phyloP scores from a whole-genome alignment of 2,329 filamentous ascomycete genomes.

The Colletotrichum falcatum region DNA sequence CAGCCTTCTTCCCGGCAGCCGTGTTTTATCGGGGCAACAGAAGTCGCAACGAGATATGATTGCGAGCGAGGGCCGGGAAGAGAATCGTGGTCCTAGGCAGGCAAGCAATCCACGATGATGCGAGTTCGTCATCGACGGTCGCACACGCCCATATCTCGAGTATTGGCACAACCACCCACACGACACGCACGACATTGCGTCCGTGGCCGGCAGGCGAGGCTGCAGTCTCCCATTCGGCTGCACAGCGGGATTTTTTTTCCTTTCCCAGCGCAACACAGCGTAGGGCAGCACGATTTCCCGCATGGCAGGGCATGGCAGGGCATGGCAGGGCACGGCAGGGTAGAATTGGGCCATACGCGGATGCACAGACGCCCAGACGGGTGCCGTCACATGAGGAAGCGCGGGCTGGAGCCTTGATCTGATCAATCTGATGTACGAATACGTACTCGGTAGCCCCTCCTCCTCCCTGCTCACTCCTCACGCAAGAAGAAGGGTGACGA shows the following conservation, averaged over 20 bases:
- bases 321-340: not conserved
- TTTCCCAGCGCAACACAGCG: not conserved
- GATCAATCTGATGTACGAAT: no score
- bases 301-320: not conserved
- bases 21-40: slow-evolving; percentile 37
- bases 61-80: not conserved
- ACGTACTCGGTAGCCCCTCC: slow-evolving; percentile 4
- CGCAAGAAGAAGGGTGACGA: not conserved
- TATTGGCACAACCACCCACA: not conserved
- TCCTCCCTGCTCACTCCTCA: no score
- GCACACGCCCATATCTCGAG: no score
- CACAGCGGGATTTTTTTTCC: not conserved
- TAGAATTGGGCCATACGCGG: not conserved
- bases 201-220: not conserved
- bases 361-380: slow-evolving; percentile 9
- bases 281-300: not conserved
- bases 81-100: not conserved
- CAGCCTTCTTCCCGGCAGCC: slow-evolving; percentile 27
- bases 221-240: not conserved
- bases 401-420: slow-evolving; percentile 5
- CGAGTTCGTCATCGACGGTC: no score
- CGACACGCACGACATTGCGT: slow-evolving; percentile 3
- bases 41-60: not conserved
- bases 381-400: slow-evolving; percentile 4
- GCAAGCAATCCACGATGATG: not conserved